These are phyloP conservation scores for Wickerhamomyces pijperi DNA, from an alignment of 805 yeast species.

Conservation along the genomic window DNA sequence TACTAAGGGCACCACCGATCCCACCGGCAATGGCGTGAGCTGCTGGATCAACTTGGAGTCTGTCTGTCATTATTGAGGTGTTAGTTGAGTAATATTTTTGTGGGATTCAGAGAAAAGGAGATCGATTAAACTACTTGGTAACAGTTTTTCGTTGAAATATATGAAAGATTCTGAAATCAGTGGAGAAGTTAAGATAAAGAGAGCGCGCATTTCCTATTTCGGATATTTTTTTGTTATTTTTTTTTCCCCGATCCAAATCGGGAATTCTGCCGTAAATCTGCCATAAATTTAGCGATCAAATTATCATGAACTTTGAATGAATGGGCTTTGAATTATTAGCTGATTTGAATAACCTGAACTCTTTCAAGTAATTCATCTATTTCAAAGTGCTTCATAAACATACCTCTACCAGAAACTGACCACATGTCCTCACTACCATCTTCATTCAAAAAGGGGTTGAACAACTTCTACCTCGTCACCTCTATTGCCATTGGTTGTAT, in stretches of 20 bases:
- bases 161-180: no score
- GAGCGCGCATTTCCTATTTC: constrained; percentile 1
- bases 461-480: constrained; percentile 14
- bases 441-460: constrained; percentile 11
- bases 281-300: no score
- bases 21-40: constrained; percentile 95
- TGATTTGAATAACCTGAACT: no score
- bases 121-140: no score
- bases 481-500: constrained; percentile 19
- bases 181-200: no score
- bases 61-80: constrained; percentile 10
- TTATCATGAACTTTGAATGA: no score
- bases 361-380: background rate
- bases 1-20: constrained; percentile 81
- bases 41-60: constrained; percentile 17
- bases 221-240: background rate
- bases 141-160: background rate
- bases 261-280: no score
- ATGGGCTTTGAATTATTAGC: no score
- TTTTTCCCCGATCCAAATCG: no score
- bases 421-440: constrained; percentile 3
- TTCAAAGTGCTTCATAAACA: background rate
- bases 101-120: no score
- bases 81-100: no score
- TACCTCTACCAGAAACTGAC: background rate